phyloP scores from a whole-genome alignment of 2,329 filamentous ascomycete genomes.

The Neonectria sp. region DNA sequence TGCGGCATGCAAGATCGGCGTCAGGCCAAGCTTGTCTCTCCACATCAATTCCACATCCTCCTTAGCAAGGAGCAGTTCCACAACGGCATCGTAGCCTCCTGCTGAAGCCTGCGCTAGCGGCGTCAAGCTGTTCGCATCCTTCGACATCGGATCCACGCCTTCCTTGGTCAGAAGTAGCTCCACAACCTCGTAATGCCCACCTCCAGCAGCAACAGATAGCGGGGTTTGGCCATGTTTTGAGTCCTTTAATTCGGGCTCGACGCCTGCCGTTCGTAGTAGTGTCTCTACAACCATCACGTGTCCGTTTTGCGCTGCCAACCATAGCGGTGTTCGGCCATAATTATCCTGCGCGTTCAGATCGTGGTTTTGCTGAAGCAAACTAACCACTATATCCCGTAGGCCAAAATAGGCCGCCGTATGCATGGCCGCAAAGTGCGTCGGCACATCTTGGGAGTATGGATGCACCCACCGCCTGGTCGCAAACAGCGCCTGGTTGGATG shows the following conservation, averaged over 20 bases:
- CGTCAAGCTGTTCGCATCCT: neutral
- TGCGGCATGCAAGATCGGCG: neutral
- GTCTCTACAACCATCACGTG: neutral
- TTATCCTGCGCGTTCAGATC: neutral
- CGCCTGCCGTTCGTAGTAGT: neutral
- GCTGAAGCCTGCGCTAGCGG: neutral
- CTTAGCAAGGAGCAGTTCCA: neutral
- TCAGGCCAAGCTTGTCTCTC: neutral
- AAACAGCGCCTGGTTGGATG: conserved; percentile 40
- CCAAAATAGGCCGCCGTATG: conserved; percentile 37
- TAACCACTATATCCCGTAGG: neutral
- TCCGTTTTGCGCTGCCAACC: neutral
- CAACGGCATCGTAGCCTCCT: neutral
- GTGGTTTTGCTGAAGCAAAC: neutral
- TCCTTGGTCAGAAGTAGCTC: neutral
- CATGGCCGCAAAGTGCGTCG: neutral
- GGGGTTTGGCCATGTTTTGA: neutral
- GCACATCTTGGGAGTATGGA: too few relatives aligned
- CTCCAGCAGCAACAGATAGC: neutral
- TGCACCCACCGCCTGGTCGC: too few relatives aligned
- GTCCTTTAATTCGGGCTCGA: neutral
- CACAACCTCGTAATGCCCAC: neutral
- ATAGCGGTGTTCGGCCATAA: too few relatives aligned
- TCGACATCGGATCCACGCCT: neutral
- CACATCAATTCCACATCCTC: neutral